phyloP scores from a whole-genome alignment of 2,329 filamentous ascomycete species.

The Botrytis sinoallii region DNA sequence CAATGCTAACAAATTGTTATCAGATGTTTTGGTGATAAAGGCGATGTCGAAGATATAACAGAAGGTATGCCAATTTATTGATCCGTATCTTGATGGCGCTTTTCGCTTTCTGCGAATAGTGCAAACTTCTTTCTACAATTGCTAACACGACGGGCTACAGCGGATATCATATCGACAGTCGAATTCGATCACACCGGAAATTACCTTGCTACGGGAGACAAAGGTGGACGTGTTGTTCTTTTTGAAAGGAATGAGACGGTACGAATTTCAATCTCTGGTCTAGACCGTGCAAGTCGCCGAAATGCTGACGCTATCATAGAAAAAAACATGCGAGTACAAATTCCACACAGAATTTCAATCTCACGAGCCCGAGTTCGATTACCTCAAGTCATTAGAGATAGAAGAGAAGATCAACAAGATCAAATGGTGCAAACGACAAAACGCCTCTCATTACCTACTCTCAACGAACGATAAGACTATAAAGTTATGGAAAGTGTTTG shows the following conservation, averaged over 20 bases:
- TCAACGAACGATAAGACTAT: slow-evolving; percentile 99
- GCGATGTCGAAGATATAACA: slow-evolving; percentile 73
- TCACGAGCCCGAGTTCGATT: slow-evolving; percentile 98
- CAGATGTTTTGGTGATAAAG: slow-evolving; percentile 99
- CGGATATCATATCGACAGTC: slow-evolving; percentile 88
- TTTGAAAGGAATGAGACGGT: slow-evolving; percentile 96
- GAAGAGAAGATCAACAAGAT: slow-evolving; percentile 99
- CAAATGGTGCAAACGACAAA: slow-evolving; percentile 98
- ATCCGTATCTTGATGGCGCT: neutral
- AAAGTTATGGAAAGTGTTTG: slow-evolving; percentile 99
- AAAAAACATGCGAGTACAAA: slow-evolving; percentile 99
- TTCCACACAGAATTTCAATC: slow-evolving; percentile 99
- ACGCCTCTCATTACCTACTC: slow-evolving; percentile 95
- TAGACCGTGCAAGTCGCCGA: neutral
- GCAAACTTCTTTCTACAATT: neutral
- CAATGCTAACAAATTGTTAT: slow-evolving; percentile 30
- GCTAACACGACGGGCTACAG: slow-evolving; percentile 44
- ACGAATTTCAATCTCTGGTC: slow-evolving; percentile 33
- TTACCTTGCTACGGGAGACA: slow-evolving; percentile 86
- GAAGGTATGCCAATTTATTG: slow-evolving; percentile 33
- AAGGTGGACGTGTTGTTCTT: slow-evolving; percentile 79
- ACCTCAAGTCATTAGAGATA: slow-evolving; percentile 97
- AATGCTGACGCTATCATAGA: slow-evolving; percentile 55
- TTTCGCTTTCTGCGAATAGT: neutral
- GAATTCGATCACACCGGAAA: slow-evolving; percentile 90